Conservation (phyloP, 192 early-diverging fungal species). For the Entomortierella beljakovae region DNA sequence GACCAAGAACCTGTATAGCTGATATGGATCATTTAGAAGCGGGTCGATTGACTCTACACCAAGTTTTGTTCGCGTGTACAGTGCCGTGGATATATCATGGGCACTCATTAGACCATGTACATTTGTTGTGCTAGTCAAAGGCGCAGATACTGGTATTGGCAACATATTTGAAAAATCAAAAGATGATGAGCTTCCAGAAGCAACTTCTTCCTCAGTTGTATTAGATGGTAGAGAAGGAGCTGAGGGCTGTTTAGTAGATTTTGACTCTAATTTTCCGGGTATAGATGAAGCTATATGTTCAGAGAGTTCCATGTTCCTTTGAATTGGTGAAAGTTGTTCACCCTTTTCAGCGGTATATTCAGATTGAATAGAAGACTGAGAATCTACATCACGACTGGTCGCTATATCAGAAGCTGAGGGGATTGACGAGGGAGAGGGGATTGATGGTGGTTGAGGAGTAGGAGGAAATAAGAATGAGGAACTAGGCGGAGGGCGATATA, state of each 20-base stretch:
- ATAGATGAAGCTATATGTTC: constrained; percentile 4
- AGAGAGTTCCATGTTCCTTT: neutral
- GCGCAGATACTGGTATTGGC: neutral
- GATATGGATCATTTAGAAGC: constrained; percentile 39
- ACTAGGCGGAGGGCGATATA: no score
- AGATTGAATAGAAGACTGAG: neutral
- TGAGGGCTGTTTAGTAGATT: neutral
- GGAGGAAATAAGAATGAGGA: neutral
- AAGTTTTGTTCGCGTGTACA: neutral
- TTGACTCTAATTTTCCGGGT: neutral
- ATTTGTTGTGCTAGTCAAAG: neutral
- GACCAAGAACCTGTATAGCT: constrained; percentile 53
- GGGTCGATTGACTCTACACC: constrained; percentile 35
- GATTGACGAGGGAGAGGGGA: neutral
- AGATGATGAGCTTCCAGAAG: neutral
- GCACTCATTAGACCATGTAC: constrained; percentile 5
- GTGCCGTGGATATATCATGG: constrained; percentile 26
- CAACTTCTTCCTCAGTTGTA: neutral
- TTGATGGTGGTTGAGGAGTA: neutral
- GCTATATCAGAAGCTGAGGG: neutral
- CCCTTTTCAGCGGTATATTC: neutral
- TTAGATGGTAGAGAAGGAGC: neutral
- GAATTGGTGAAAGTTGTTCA: neutral
- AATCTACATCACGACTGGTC: neutral
- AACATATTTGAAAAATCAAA: neutral